Conservation (phyloP, 306 rosid genomes). For the Cyclanthera cordifolia region DNA sequence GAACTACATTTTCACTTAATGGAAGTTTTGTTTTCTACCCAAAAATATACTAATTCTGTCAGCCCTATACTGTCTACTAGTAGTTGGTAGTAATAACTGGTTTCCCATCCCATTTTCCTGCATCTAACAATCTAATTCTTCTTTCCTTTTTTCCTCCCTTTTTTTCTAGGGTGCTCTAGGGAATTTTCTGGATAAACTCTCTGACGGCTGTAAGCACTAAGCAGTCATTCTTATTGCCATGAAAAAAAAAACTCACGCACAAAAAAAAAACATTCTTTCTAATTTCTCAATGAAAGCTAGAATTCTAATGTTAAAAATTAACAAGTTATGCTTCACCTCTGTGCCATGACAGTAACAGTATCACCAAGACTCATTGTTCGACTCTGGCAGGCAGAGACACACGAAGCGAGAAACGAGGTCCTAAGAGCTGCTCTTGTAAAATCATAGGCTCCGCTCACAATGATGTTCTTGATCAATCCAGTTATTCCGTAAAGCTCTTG, state of each 20-base stretch:
- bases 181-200: not conserved
- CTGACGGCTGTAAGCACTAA: not conserved
- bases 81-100: no score
- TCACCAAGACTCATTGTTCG: conserved; percentile 72
- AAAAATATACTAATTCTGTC: no score
- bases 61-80: no score
- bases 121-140: not conserved
- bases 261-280: no score
- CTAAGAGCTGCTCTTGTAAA: conserved; percentile 76
- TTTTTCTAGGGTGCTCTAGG: not conserved
- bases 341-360: conserved; percentile 75
- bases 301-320: no score
- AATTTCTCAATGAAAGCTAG: not conserved
- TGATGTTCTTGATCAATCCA: conserved; percentile 44
- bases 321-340: conserved; percentile 30
- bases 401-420: conserved; percentile 80
- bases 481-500: conserved; percentile 54
- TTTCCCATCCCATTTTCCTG: no score
- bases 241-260: not conserved
- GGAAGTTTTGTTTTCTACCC: not conserved
- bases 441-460: conserved; percentile 66
- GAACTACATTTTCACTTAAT: not conserved
- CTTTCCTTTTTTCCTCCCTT: not conserved
- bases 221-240: not conserved
- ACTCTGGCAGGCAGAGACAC: conserved; percentile 91